phyloP scores from a whole-genome alignment of 768 basidiomycete genomes.

The Panaeolus papilionaceus region DNA sequence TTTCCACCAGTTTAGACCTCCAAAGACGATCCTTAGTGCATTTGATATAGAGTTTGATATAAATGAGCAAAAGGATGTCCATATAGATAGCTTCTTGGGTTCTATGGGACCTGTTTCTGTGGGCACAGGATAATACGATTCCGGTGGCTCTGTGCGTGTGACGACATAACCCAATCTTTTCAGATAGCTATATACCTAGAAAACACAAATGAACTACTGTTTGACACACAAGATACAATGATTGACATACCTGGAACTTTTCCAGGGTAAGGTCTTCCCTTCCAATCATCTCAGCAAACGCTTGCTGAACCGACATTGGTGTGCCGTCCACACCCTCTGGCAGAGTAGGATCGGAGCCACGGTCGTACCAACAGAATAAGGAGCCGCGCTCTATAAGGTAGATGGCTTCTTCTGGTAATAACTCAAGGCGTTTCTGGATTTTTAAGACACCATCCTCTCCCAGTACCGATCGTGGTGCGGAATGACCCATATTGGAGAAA shows the following conservation, averaged over 20 bases:
- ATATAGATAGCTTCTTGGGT: conserved; percentile 36
- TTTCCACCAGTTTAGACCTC: conserved; percentile 68
- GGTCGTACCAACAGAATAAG: conserved; percentile 81
- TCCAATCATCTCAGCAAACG: conserved; percentile 86
- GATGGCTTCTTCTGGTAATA: conserved; percentile 94
- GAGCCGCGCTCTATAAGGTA: conserved; percentile 93
- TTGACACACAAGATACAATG: background rate
- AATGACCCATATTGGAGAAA: conserved; percentile 83
- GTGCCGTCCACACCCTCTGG: conserved; percentile 54
- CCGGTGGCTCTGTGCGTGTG: conserved; percentile 73
- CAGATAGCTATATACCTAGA: conserved; percentile 90
- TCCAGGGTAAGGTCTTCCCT: conserved; percentile 80
- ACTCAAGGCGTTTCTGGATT: conserved; percentile 71
- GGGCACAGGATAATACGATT: conserved; percentile 57
- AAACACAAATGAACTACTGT: background rate
- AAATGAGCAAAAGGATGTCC: conserved; percentile 37
- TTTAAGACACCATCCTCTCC: conserved; percentile 46
- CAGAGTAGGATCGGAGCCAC: conserved; percentile 37
- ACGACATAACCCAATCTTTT: conserved; percentile 92
- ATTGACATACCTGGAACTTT: conserved; percentile 76
- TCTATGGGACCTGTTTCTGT: conserved; percentile 36
- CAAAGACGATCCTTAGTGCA: conserved; percentile 36
- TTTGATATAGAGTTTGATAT: conserved; percentile 41
- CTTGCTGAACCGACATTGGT: conserved; percentile 93
- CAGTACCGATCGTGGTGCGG: conserved; percentile 56